Percentiles rank a stretch among this genome's conserved stretches.
These are phyloP conservation scores for Cutaneotrichosporon sp. DNA, from an alignment of 1,284 basidiomycete genomes.

Conservation along the genomic window DNA sequence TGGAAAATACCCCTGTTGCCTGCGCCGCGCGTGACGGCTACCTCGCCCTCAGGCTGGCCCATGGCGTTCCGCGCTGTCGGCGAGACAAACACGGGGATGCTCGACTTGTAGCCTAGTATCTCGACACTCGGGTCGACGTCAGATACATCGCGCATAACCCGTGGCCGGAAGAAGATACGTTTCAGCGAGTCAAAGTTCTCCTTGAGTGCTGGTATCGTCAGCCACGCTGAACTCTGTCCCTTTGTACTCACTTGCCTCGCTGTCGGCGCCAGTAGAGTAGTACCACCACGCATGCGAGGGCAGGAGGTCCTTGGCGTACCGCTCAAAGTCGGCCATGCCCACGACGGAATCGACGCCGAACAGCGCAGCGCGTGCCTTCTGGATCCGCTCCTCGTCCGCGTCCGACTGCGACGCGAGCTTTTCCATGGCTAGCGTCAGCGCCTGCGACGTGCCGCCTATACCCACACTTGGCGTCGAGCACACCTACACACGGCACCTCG, in stretches of 20 bases:
- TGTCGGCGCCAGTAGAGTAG: slow-evolving; percentile 73
- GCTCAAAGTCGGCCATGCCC: slow-evolving; percentile 35
- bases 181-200: slow-evolving; percentile 68
- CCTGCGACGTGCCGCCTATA: slow-evolving; percentile 68
- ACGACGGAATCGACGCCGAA: slow-evolving; percentile 34
- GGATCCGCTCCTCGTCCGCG: slow-evolving; percentile 20
- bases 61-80: slow-evolving; percentile 56
- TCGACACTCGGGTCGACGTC: slow-evolving; percentile 64
- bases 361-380: slow-evolving; percentile 23
- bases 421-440: slow-evolving; percentile 7
- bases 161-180: slow-evolving; percentile 73
- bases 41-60: slow-evolving; percentile 50
- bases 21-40: slow-evolving; percentile 50
- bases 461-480: slow-evolving; percentile 74
- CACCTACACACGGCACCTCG: slow-evolving; percentile 59
- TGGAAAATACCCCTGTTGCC: slow-evolving; percentile 44
- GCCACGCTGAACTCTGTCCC: slow-evolving; percentile 6
- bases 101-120: slow-evolving; percentile 64
- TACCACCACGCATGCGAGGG: slow-evolving; percentile 69
- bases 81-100: slow-evolving; percentile 73
- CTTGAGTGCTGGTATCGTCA: slow-evolving; percentile 24
- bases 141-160: slow-evolving; percentile 67
- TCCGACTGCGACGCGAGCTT: slow-evolving; percentile 1
- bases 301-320: slow-evolving; percentile 60
- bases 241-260: slow-evolving; percentile 59